These are phyloP conservation scores for Nicotiana rustica DNA, from an alignment of 305 asterid genomes.

Conservation along the genomic window DNA sequence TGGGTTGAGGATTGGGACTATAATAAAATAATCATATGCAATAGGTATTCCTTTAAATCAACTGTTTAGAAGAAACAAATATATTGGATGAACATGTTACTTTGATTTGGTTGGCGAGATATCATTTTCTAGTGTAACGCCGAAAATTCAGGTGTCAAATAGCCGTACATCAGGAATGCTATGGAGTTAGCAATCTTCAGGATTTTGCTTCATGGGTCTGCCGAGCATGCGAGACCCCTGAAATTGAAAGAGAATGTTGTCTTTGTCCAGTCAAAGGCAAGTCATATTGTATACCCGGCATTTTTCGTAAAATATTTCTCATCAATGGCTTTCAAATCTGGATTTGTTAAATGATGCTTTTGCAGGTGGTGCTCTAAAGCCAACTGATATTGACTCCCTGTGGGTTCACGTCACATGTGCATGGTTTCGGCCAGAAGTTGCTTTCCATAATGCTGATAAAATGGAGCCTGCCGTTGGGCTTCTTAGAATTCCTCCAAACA, in stretches of 20 bases:
- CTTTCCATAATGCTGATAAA: constrained; percentile 69
- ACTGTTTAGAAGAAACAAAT: neutral
- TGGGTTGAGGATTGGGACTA: constrained; percentile 99
- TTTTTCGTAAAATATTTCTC: neutral
- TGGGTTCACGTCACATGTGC: constrained; percentile 99
- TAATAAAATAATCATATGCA: constrained; percentile 94
- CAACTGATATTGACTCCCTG: constrained; percentile 77
- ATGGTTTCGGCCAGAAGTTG: constrained; percentile 94
- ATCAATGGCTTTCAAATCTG: constrained; percentile 2
- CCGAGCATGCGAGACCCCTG: constrained; percentile 93
- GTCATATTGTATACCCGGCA: constrained; percentile 42
- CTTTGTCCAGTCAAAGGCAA: constrained; percentile 97
- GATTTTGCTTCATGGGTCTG: constrained; percentile 98
- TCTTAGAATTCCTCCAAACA: constrained; percentile 69
- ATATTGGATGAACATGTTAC: constrained; percentile 22
- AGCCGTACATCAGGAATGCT: constrained; percentile 99
- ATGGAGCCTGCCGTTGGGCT: constrained; percentile 98
- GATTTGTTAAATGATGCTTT: constrained; percentile 31
- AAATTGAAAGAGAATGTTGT: constrained; percentile 84
- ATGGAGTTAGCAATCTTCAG: constrained; percentile 67
- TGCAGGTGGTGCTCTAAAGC: constrained; percentile 97
- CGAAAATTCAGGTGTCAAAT: constrained; percentile 76
- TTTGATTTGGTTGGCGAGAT: constrained; percentile 36
- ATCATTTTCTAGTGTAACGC: neutral
- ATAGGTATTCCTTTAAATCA: constrained; percentile 59